phyloP scores from a whole-genome alignment of 306 rosid genomes.

The Datisca glomerata region DNA sequence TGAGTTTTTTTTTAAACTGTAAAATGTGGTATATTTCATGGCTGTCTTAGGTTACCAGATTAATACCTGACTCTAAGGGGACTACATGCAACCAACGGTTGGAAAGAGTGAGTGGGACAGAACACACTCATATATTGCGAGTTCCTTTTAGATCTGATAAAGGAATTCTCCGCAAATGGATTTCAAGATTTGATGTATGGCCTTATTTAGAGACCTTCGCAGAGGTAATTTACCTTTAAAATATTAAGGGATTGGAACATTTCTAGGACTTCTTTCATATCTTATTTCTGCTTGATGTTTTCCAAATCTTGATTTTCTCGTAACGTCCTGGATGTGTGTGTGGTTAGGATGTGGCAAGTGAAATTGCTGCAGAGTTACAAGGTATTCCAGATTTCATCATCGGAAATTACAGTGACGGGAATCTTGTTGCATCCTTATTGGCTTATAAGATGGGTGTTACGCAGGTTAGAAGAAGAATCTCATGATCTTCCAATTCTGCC shows the following conservation, averaged over 20 bases:
- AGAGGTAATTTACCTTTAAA: conserved; percentile 40
- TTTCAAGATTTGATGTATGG: conserved; percentile 94
- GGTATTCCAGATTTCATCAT: conserved; percentile 78
- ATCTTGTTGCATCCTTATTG: conserved; percentile 85
- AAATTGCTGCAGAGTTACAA: conserved; percentile 71
- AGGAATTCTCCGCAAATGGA: conserved; percentile 79
- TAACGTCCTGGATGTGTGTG: neutral
- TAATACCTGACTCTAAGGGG: conserved; percentile 89
- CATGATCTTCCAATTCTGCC: conserved; percentile 1
- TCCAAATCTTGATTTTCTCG: neutral
- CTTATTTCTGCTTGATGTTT: too few relatives aligned
- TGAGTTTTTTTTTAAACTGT: neutral
- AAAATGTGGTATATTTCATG: neutral
- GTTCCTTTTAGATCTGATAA: conserved; percentile 80
- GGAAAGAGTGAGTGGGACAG: conserved; percentile 86
- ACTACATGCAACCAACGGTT: conserved; percentile 89
- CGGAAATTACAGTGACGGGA: conserved; percentile 96
- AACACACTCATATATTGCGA: conserved; percentile 67
- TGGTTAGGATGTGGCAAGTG: conserved; percentile 70
- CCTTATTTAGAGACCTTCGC: conserved; percentile 86
- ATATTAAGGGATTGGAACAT: too few relatives aligned
- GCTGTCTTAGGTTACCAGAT: conserved; percentile 51
- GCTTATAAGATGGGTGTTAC: conserved; percentile 89
- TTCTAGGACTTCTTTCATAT: too few relatives aligned
- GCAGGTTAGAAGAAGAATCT: conserved; percentile 46